Evolutionary conservation across 1,284 basidiomycete genomes (phyloP).

Genomic region (Fistulina hepatica): DNA sequence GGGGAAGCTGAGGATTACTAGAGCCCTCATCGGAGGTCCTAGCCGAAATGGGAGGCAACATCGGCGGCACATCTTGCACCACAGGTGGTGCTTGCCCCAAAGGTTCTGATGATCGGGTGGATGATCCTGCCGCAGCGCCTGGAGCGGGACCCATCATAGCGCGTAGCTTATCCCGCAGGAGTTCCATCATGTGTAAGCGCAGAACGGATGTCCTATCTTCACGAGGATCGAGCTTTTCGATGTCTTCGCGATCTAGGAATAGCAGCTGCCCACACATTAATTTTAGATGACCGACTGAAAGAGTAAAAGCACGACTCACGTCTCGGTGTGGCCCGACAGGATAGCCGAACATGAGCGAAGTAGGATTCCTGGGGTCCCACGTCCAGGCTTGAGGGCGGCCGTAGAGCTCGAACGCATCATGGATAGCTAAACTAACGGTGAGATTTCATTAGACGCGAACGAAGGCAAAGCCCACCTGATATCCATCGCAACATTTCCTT

Average conservation of each 20-base stretch:
- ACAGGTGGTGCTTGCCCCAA: too few species aligned
- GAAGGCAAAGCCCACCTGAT: conserved; percentile 38
- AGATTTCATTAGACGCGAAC: conserved; percentile 7
- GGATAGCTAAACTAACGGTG: conserved; percentile 44
- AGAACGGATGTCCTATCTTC: conserved; percentile 67
- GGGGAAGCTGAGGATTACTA: conserved; percentile 33
- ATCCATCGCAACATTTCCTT: conserved; percentile 92
- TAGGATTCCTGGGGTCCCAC: conserved; percentile 75
- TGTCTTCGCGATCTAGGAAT: conserved; percentile 82
- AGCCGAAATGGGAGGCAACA: conserved; percentile 22
- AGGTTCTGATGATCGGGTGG: conserved; percentile 15
- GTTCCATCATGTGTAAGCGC: conserved; percentile 48
- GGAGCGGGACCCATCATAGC: conserved; percentile 23
- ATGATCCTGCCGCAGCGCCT: conserved; percentile 12
- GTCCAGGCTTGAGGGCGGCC: conserved; percentile 75
- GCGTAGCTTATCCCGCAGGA: conserved; percentile 60
- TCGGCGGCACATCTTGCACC: conserved; percentile 20
- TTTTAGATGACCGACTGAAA: conserved; percentile 3
- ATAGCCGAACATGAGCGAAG: conserved; percentile 74
- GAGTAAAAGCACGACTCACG: conserved; percentile 47
- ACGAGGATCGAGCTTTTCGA: conserved; percentile 69
- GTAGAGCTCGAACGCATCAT: conserved; percentile 81
- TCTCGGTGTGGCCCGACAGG: conserved; percentile 67
- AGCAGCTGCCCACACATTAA: conserved; percentile 41
- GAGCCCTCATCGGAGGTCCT: not conserved